phyloP scores from a whole-genome alignment of 768 basidiomycete genomes.

The Nidularia sp. region DNA sequence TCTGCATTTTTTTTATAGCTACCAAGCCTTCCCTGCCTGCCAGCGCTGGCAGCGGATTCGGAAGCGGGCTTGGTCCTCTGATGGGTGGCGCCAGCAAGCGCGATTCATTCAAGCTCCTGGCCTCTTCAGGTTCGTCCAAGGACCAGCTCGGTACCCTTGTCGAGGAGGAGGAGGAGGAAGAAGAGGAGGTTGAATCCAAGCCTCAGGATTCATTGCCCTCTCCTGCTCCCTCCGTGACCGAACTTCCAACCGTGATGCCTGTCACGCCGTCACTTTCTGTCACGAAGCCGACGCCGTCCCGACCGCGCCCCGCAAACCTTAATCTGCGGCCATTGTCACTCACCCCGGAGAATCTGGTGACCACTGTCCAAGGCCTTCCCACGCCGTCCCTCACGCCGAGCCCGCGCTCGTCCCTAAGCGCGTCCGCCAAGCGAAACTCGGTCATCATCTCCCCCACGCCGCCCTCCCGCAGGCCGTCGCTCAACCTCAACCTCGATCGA shows the following conservation, averaged over 20 bases:
- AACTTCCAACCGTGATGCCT: slow-evolving; percentile 9
- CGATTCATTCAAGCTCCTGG: slow-evolving; percentile 76
- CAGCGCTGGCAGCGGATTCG: slow-evolving; percentile 40
- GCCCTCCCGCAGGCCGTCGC: slow-evolving; percentile 25
- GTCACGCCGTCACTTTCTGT: slow-evolving; percentile 25
- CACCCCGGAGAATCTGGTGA: slow-evolving; percentile 46
- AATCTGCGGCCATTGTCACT: slow-evolving; percentile 72
- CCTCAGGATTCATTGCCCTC: slow-evolving; percentile 16
- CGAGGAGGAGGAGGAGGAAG: slow-evolving; percentile 87
- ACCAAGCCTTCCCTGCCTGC: slow-evolving; percentile 55
- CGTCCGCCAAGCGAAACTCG: slow-evolving; percentile 25
- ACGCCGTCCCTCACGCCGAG: slow-evolving; percentile 54
- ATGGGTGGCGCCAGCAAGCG: slow-evolving; percentile 51
- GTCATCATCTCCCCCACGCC: slow-evolving; percentile 26
- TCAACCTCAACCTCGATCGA: slow-evolving; percentile 30
- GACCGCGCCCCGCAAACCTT: slow-evolving; percentile 62
- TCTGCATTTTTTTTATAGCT: slow-evolving; percentile 30
- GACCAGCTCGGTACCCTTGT: slow-evolving; percentile 77
- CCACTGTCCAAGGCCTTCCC: slow-evolving; percentile 34
- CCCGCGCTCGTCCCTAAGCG: slow-evolving; percentile 22
- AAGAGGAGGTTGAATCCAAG: slow-evolving; percentile 42
- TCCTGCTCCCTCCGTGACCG: slow-evolving; percentile 20
- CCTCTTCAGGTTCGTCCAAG: slow-evolving; percentile 58
- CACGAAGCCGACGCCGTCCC: slow-evolving; percentile 33
- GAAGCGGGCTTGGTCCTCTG: slow-evolving; percentile 24